Evolutionary conservation across 2,329 filamentous ascomycete genomes (phyloP).

Genomic region (Penicillium sp.): DNA sequence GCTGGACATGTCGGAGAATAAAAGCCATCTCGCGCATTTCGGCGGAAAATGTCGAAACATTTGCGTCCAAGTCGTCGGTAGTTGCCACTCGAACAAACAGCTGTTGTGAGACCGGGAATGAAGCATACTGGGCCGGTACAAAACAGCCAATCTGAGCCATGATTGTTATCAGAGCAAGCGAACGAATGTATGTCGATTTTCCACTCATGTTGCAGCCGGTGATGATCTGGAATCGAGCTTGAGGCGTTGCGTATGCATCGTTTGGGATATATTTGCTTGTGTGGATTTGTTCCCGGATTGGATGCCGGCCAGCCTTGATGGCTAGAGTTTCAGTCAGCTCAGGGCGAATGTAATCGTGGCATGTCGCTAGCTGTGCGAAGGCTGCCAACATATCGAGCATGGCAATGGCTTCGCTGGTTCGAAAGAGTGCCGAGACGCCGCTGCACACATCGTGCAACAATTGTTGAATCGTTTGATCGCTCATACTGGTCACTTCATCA

Average conservation of each 20-base stretch:
- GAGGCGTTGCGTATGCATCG: slow-evolving; percentile 75
- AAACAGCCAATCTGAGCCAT: slow-evolving; percentile 94
- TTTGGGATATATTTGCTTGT: slow-evolving; percentile 72
- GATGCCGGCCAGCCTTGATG: slow-evolving; percentile 69
- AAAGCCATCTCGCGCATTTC: slow-evolving; percentile 97
- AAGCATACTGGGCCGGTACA: slow-evolving; percentile 77
- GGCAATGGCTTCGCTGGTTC: slow-evolving; percentile 77
- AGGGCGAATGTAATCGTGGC: slow-evolving; percentile 62
- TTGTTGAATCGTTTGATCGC: slow-evolving; percentile 66
- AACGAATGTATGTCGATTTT: slow-evolving; percentile 90
- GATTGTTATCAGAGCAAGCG: slow-evolving; percentile 73
- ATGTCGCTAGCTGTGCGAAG: slow-evolving; percentile 68
- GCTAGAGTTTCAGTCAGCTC: slow-evolving; percentile 63
- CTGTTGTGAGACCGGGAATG: slow-evolving; percentile 71
- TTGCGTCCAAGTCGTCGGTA: slow-evolving; percentile 81
- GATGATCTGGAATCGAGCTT: slow-evolving; percentile 82
- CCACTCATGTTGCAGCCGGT: slow-evolving; percentile 98
- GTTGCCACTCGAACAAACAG: slow-evolving; percentile 83
- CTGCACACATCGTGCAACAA: slow-evolving; percentile 67
- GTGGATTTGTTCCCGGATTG: slow-evolving; percentile 69
- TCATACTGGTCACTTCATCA: slow-evolving; percentile 75
- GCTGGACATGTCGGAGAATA: slow-evolving; percentile 76
- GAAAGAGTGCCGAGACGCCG: slow-evolving; percentile 69
- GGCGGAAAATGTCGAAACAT: slow-evolving; percentile 84
- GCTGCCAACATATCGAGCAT: slow-evolving; percentile 78